Evolutionary conservation across 805 yeast genomes (phyloP).

Genomic region (Monosporozyma servazzii): DNA sequence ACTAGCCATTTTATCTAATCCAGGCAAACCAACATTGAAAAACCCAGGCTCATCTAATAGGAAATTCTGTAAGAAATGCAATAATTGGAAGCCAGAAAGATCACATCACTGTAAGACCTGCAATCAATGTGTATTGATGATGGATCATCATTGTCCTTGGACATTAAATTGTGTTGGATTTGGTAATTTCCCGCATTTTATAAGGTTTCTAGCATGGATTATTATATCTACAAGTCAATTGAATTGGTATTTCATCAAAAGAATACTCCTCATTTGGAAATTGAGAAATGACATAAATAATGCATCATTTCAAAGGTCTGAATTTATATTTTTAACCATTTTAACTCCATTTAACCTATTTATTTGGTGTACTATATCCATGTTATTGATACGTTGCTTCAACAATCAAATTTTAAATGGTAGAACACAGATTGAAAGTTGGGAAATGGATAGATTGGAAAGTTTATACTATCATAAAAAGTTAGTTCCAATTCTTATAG

Average conservation of each 20-base stretch:
- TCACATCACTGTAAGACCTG: constrained; percentile 81
- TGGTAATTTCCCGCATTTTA: constrained; percentile 66
- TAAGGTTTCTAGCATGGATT: constrained; percentile 67
- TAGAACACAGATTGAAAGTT: constrained; percentile 79
- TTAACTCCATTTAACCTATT: constrained; percentile 48
- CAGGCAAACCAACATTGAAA: constrained; percentile 65
- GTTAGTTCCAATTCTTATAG: constrained; percentile 36
- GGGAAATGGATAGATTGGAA: constrained; percentile 84
- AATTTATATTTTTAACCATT: constrained; percentile 46
- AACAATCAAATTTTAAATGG: constrained; percentile 49
- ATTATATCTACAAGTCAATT: constrained; percentile 42
- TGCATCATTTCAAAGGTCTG: constrained; percentile 37
- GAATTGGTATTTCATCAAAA: constrained; percentile 32
- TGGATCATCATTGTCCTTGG: constrained; percentile 97
- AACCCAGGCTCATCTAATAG: constrained; percentile 35
- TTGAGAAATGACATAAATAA: constrained; percentile 33
- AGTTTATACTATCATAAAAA: constrained; percentile 49
- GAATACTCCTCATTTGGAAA: constrained; percentile 38
- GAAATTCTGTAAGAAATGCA: constrained; percentile 66
- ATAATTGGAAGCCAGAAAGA: constrained; percentile 67
- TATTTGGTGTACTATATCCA: constrained; percentile 48
- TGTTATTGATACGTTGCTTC: constrained; percentile 55
- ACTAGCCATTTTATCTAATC: constrained; percentile 53
- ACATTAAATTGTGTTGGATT: constrained; percentile 85
- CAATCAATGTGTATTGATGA: constrained; percentile 61